phyloP scores from a whole-genome alignment of 1,284 basidiomycete species.

The Cystobasidium pallidum region DNA sequence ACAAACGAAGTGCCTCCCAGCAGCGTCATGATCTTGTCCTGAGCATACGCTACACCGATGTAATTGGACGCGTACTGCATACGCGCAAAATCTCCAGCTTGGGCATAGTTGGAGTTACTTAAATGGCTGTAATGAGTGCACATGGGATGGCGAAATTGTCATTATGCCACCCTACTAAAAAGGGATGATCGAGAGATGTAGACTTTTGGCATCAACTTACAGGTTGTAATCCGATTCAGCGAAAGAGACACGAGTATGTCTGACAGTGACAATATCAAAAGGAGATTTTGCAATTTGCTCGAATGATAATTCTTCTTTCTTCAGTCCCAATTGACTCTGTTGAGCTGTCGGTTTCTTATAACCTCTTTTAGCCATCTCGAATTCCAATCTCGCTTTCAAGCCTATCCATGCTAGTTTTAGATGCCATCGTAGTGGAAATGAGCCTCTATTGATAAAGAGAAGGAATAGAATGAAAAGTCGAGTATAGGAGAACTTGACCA shows the following conservation, averaged over 20 bases:
- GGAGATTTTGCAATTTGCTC: slow-evolving; percentile 29
- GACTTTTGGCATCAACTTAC: not conserved
- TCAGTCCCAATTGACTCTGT: slow-evolving; percentile 21
- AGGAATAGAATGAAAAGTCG: slow-evolving; percentile 28
- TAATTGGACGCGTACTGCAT: slow-evolving; percentile 41
- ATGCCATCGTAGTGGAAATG: slow-evolving; percentile 40
- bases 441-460: slow-evolving; percentile 38
- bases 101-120: slow-evolving; percentile 43
- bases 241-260: slow-evolving; percentile 37
- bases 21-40: slow-evolving; percentile 36
- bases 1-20: slow-evolving; percentile 29
- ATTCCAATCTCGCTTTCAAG: slow-evolving; percentile 10
- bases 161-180: not conserved
- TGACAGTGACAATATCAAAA: slow-evolving; percentile 27
- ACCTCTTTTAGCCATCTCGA: slow-evolving; percentile 25
- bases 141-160: too few relatives aligned
- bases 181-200: not conserved
- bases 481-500: slow-evolving; percentile 12
- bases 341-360: slow-evolving; percentile 2
- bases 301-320: slow-evolving; percentile 28
- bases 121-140: slow-evolving; percentile 13
- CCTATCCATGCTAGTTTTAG: slow-evolving; percentile 35
- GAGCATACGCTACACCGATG: slow-evolving; percentile 20
- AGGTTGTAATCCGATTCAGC: slow-evolving; percentile 44
- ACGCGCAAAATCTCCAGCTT: slow-evolving; percentile 41